A percentile compares a stretch with the other conserved stretches of the same genome.
Conservation (phyloP, 768 basidiomycete species). For the Rhodosporidiobolus sp. region DNA sequence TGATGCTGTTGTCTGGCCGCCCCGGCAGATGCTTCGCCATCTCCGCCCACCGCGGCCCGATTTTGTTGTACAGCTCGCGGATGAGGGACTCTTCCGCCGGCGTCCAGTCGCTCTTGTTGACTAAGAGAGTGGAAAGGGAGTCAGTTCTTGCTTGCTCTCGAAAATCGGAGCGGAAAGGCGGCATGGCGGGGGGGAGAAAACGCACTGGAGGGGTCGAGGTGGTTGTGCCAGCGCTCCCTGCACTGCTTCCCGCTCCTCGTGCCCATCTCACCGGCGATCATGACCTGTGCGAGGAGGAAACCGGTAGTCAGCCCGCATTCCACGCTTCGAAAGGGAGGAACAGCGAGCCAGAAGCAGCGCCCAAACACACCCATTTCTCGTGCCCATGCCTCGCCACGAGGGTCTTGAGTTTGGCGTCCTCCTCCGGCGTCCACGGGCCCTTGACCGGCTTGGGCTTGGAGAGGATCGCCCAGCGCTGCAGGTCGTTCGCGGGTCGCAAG, state of each 20-base stretch:
- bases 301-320: neutral
- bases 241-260: constrained; percentile 44
- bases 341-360: neutral
- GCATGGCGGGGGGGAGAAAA: neutral
- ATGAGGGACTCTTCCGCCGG: constrained; percentile 40
- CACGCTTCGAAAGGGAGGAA: neutral
- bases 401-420: constrained; percentile 30
- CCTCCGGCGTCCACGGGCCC: constrained; percentile 40
- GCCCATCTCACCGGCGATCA: constrained; percentile 38
- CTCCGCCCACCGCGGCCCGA: constrained; percentile 44
- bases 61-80: constrained; percentile 27
- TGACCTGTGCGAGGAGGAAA: constrained; percentile 6
- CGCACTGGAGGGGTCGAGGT: constrained; percentile 43
- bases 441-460: constrained; percentile 32
- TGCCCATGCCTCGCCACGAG: constrained; percentile 37
- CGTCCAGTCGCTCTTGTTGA: constrained; percentile 43
- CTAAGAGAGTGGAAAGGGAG: constrained; percentile 11
- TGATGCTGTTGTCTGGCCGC: constrained; percentile 45
- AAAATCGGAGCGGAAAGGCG: neutral
- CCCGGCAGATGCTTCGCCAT: constrained; percentile 44
- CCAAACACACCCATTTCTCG: constrained; percentile 43
- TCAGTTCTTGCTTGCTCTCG: too few relatives aligned
- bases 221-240: constrained; percentile 46
- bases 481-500: too few relatives aligned
- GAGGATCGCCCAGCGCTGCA: constrained; percentile 36